A percentile compares a stretch with the other conserved stretches of the same genome.
Evolutionary conservation across 805 yeast genomes (phyloP).

Genomic region (Wickerhamomyces silvicola): DNA sequence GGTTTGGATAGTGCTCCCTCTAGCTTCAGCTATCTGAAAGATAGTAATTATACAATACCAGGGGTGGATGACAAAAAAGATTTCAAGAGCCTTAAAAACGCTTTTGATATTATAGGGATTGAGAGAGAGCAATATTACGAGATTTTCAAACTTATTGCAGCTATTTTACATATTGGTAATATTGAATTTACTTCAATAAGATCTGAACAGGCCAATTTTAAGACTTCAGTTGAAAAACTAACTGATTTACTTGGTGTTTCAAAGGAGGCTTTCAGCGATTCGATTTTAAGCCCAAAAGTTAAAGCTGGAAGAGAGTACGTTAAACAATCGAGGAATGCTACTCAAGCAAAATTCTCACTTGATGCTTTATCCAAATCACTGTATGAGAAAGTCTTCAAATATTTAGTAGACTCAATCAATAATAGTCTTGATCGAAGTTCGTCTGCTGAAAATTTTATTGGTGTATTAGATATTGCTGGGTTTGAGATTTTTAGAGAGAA

Average conservation of each 20-base stretch:
- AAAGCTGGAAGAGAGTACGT: conserved; percentile 89
- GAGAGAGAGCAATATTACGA: conserved; percentile 43
- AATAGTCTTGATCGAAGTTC: conserved; percentile 47
- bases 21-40: conserved; percentile 50
- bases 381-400: conserved; percentile 78
- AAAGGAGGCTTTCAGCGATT: conserved; percentile 43
- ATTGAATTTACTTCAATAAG: conserved; percentile 60
- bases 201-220: conserved; percentile 71
- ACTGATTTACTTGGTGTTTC: conserved; percentile 62
- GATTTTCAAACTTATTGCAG: conserved; percentile 63
- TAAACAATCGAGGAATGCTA: conserved; percentile 67
- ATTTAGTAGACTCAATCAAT: conserved; percentile 71
- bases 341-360: conserved; percentile 72
- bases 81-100: conserved; percentile 52
- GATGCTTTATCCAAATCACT: conserved; percentile 85
- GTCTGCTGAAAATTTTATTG: conserved; percentile 58
- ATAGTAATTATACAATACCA: conserved; percentile 49
- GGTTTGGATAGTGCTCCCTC: conserved; percentile 34
- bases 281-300: conserved; percentile 72
- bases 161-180: conserved; percentile 82
- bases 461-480: conserved; percentile 96
- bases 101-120: conserved; percentile 74
- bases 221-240: conserved; percentile 43
- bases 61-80: conserved; percentile 74
- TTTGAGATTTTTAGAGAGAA: conserved; percentile 92